These are phyloP conservation scores for Polyporus arcularius DNA, from an alignment of 768 basidiomycete genomes.

Conservation along the genomic window DNA sequence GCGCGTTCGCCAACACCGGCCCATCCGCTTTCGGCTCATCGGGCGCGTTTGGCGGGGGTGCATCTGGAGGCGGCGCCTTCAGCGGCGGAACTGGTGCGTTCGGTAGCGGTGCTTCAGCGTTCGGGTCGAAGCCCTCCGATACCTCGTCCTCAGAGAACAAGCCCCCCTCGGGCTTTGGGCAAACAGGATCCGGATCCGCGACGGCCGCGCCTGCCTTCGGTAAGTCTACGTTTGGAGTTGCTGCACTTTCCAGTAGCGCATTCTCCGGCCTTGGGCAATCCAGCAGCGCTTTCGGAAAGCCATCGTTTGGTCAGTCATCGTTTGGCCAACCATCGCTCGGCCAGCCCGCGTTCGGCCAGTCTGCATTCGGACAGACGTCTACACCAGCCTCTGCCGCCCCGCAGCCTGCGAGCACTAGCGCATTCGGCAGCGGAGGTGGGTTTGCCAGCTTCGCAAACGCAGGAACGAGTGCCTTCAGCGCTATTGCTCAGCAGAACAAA, in stretches of 20 bases:
- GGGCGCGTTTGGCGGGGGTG: conserved; percentile 1
- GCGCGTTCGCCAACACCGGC: conserved; percentile 28
- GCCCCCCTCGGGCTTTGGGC: conserved; percentile 8
- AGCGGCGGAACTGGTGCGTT: not conserved
- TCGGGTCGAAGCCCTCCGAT: not conserved
- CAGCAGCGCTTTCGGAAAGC: conserved; percentile 22
- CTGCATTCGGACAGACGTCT: conserved; percentile 16
- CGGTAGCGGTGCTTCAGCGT: conserved; percentile 4
- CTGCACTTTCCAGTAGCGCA: not conserved
- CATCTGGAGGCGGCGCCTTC: not conserved
- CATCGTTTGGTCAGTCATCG: conserved; percentile 35
- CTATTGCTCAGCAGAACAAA: conserved; percentile 1
- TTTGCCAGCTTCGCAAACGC: conserved; percentile 10
- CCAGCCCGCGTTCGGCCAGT: conserved; percentile 24
- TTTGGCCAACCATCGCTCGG: conserved; percentile 35
- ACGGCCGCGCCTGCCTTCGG: conserved; percentile 26
- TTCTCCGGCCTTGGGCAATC: conserved; percentile 2
- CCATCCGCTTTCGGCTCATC: conserved; percentile 15
- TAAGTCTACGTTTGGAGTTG: conserved; percentile 1
- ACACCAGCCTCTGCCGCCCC: conserved; percentile 1
- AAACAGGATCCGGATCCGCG: conserved; percentile 20
- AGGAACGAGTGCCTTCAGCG: conserved; percentile 5
- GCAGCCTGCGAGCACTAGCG: not conserved
- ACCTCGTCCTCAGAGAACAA: not conserved
- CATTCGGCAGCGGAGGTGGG: conserved; percentile 1